Evolutionary conservation across 2,329 filamentous ascomycete species (phyloP).

Genomic region (Penicillium psychrosexuale): DNA sequence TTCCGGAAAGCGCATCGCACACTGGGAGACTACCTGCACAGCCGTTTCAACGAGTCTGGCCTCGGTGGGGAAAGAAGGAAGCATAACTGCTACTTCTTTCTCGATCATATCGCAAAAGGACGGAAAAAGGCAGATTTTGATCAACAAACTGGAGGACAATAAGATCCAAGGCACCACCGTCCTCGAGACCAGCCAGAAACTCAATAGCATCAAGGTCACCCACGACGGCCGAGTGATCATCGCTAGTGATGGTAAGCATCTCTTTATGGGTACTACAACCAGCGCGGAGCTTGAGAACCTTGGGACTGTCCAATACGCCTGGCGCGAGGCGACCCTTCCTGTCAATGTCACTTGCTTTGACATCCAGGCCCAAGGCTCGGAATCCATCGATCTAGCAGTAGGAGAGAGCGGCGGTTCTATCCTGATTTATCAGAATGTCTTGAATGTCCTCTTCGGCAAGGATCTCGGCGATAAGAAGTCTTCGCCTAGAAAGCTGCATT

Average conservation of each 20-base stretch:
- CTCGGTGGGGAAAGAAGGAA: slow-evolving; percentile 21
- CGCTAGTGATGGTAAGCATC: slow-evolving; percentile 38
- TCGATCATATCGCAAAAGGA: slow-evolving; percentile 35
- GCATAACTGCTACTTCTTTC: slow-evolving; percentile 39
- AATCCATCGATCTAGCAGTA: slow-evolving; percentile 68
- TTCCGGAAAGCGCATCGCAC: slow-evolving; percentile 43
- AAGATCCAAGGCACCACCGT: slow-evolving; percentile 23
- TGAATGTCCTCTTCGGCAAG: slow-evolving; percentile 38
- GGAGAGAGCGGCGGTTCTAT: slow-evolving; percentile 76
- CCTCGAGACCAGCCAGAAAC: slow-evolving; percentile 29
- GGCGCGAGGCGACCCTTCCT: slow-evolving; percentile 54
- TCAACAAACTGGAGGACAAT: slow-evolving; percentile 22
- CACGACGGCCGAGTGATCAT: slow-evolving; percentile 36
- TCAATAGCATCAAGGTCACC: slow-evolving; percentile 31
- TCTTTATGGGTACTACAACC: slow-evolving; percentile 60
- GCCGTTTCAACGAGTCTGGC: slow-evolving; percentile 32
- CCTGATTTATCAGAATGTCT: slow-evolving; percentile 73
- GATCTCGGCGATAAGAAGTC: slow-evolving; percentile 37
- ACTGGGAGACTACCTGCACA: slow-evolving; percentile 43
- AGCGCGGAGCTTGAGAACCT: slow-evolving; percentile 32
- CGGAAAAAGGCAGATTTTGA: slow-evolving; percentile 38
- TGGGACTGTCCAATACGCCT: slow-evolving; percentile 47
- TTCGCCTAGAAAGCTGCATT: slow-evolving; percentile 70
- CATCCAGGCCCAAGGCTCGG: slow-evolving; percentile 52
- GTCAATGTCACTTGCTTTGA: slow-evolving; percentile 68